These are phyloP conservation scores for Myrmaecium sp. DNA, from an alignment of 2,329 filamentous ascomycete species.

Conservation along the genomic window DNA sequence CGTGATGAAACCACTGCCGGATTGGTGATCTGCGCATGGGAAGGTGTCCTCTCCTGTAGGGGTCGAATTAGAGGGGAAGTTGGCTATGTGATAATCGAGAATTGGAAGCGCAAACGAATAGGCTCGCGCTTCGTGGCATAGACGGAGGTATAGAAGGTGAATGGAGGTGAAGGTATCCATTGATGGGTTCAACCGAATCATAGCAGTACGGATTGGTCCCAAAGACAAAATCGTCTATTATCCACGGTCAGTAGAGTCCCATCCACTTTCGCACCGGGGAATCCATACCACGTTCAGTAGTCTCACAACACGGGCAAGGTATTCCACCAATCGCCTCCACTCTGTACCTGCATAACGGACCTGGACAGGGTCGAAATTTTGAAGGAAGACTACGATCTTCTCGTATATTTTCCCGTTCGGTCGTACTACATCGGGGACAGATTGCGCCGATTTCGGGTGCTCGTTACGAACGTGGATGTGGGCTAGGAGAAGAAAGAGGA, in stretches of 20 bases:
- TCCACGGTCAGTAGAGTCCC: neutral
- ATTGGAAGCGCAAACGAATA: slow-evolving; percentile 41
- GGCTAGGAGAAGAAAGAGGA: slow-evolving; percentile 36
- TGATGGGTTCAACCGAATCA: slow-evolving; percentile 50
- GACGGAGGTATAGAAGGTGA: slow-evolving; percentile 40
- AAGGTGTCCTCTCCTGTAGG: slow-evolving; percentile 19
- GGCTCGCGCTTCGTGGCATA: slow-evolving; percentile 37
- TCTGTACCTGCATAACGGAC: slow-evolving; percentile 35
- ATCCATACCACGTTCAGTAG: slow-evolving; percentile 16
- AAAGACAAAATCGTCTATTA: slow-evolving; percentile 20
- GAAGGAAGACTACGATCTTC: slow-evolving; percentile 29
- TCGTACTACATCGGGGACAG: slow-evolving; percentile 21
- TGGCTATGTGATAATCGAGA: slow-evolving; percentile 48
- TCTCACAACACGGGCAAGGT: slow-evolving; percentile 16
- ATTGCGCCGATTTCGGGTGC: slow-evolving; percentile 16
- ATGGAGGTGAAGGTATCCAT: slow-evolving; percentile 48
- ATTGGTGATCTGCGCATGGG: slow-evolving; percentile 22
- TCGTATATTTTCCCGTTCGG: slow-evolving; percentile 33
- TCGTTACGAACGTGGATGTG: slow-evolving; percentile 24
- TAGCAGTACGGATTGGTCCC: slow-evolving; percentile 29
- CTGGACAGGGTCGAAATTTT: slow-evolving; percentile 35
- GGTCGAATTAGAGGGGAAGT: slow-evolving; percentile 35
- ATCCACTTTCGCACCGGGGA: neutral
- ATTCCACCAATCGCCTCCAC: slow-evolving; percentile 28
- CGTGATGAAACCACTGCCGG: slow-evolving; percentile 42